These are phyloP conservation scores for Bonia amplexicaulis DNA, from an alignment of 176 grass and related monocot species.

Conservation along the genomic window DNA sequence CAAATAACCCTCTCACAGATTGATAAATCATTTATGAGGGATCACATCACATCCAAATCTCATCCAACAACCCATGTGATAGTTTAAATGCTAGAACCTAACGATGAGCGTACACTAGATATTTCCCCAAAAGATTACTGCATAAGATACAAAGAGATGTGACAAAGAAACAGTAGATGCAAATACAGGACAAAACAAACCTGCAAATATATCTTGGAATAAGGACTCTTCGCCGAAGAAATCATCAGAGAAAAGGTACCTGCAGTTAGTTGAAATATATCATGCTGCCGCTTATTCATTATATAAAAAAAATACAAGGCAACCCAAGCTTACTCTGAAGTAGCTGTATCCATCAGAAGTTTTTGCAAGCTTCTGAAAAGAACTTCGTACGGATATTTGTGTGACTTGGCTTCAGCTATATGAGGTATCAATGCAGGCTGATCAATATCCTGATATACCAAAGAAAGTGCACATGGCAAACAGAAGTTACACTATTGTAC, in stretches of 20 bases:
- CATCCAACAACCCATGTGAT: neutral
- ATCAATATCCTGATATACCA: constrained; percentile 87
- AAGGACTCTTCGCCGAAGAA: constrained; percentile 92
- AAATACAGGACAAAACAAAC: constrained; percentile 38
- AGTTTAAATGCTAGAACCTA: neutral
- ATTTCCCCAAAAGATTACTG: neutral
- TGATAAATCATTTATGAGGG: neutral
- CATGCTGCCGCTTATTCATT: constrained; percentile 6
- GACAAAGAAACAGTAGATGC: neutral
- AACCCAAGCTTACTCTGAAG: constrained; percentile 77
- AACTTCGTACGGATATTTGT: constrained; percentile 98
- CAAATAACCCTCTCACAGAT: neutral
- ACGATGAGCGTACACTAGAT: neutral
- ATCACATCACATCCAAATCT: neutral
- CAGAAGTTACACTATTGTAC: neutral
- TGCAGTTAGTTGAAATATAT: constrained; percentile 33
- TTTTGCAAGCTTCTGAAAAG: constrained; percentile 99
- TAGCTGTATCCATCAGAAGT: constrained; percentile 94
- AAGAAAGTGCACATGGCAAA: constrained; percentile 17
- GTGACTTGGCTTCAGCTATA: constrained; percentile 96
- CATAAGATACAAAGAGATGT: neutral
- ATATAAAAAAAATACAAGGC: neutral
- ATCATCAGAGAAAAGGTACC: constrained; percentile 96
- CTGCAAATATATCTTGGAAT: constrained; percentile 97
- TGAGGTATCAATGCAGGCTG: constrained; percentile 99